These are phyloP conservation scores for Boletus bicolor DNA, from an alignment of 768 basidiomycete genomes.

Conservation along the genomic window DNA sequence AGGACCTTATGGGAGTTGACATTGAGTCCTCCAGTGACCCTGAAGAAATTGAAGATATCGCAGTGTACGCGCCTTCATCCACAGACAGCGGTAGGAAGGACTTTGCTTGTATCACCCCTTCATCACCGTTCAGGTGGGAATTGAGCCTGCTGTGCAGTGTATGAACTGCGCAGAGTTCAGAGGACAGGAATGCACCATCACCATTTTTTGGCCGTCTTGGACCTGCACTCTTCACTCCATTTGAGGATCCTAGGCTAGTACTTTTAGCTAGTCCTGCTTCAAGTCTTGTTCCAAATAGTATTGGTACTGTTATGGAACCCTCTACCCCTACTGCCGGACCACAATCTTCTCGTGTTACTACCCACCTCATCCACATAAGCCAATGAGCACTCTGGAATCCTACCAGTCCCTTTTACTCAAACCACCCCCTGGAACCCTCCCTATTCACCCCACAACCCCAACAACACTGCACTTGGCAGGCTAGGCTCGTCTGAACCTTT, in stretches of 20 bases:
- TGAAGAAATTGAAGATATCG: constrained; percentile 21
- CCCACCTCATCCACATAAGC: constrained; percentile 39
- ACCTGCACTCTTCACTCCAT: constrained; percentile 27
- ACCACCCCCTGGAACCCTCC: constrained; percentile 25
- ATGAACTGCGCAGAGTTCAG: not conserved
- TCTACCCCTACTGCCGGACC: constrained; percentile 27
- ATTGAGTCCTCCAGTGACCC: constrained; percentile 24
- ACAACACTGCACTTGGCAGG: constrained; percentile 32
- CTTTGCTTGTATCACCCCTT: constrained; percentile 5
- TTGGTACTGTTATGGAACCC: constrained; percentile 12
- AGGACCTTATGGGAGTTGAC: constrained; percentile 1
- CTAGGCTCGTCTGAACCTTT: constrained; percentile 20
- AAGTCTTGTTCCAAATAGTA: constrained; percentile 7
- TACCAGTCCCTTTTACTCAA: constrained; percentile 31
- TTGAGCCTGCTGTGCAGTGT: constrained; percentile 1
- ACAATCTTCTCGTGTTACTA: constrained; percentile 23
- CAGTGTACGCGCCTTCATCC: constrained; percentile 4
- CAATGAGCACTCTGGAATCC: constrained; percentile 28
- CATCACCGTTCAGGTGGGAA: constrained; percentile 4
- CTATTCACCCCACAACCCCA: constrained; percentile 27
- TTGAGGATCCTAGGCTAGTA: not conserved
- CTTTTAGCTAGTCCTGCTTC: constrained; percentile 1
- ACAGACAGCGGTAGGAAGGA: constrained; percentile 1
- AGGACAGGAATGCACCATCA: constrained; percentile 1
- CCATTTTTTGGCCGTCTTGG: constrained; percentile 28